Conservation (phyloP, 495 filamentous ascomycete genomes). For the Penicillium desertorum region DNA sequence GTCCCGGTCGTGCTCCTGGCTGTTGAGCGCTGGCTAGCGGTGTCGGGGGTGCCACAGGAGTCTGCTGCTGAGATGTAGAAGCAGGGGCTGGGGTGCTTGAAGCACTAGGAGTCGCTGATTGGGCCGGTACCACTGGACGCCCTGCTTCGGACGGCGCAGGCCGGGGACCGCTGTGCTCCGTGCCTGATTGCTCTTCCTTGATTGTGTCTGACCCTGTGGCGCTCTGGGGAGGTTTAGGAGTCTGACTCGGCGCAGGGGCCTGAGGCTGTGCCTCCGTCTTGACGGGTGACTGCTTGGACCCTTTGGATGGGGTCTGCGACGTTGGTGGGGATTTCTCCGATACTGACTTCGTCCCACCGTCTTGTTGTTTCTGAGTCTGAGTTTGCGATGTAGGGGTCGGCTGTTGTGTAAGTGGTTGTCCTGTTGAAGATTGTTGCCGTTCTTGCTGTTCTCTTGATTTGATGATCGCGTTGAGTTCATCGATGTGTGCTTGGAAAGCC, state of each 20-base stretch:
- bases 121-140: constrained; percentile 20
- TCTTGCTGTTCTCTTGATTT: constrained; percentile 47
- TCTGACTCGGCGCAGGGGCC: constrained; percentile 15
- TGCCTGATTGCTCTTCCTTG: constrained; percentile 37
- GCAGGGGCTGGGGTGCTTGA: constrained; percentile 21
- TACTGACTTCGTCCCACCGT: constrained; percentile 27
- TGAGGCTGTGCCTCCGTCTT: constrained; percentile 22
- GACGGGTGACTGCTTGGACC: constrained; percentile 30
- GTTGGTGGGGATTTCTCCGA: constrained; percentile 35
- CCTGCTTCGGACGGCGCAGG: constrained; percentile 19
- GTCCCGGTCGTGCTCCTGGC: constrained; percentile 30
- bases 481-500: constrained; percentile 89
- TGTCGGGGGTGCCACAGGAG: constrained; percentile 24
- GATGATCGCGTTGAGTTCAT: constrained; percentile 72
- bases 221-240: constrained; percentile 14
- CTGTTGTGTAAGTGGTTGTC: constrained; percentile 21
- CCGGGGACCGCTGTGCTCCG: constrained; percentile 10
- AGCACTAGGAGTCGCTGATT: constrained; percentile 26
- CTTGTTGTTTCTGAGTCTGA: constrained; percentile 28
- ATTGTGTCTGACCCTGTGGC: constrained; percentile 22
- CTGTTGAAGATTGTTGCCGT: constrained; percentile 28
- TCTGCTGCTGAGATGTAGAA: constrained; percentile 25
- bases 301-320: constrained; percentile 23
- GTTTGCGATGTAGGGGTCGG: constrained; percentile 30
- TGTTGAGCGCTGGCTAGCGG: constrained; percentile 22